Evolutionary conservation across 768 basidiomycete genomes (phyloP).

Genomic region (Sporobolomyces roseus): DNA sequence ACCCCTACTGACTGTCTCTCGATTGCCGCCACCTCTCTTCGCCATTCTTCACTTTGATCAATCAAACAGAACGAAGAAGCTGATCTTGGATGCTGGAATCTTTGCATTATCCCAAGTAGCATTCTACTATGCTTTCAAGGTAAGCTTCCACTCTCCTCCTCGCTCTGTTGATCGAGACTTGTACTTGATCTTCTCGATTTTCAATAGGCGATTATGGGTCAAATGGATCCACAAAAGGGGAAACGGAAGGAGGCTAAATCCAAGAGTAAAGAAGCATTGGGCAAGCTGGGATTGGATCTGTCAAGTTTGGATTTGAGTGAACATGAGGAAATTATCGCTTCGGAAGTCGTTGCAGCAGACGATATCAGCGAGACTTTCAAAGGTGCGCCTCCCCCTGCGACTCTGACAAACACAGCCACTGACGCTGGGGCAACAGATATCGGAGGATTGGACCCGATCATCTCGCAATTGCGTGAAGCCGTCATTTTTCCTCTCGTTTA

Average conservation of each 20-base stretch:
- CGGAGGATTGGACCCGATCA: constrained; percentile 86
- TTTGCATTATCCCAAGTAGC: constrained; percentile 46
- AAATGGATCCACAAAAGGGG: constrained; percentile 46
- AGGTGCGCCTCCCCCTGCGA: constrained; percentile 53
- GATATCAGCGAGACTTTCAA: constrained; percentile 73
- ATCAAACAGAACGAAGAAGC: constrained; percentile 24
- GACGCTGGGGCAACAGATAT: constrained; percentile 59
- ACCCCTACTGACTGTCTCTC: not conserved
- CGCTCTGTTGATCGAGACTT: not conserved
- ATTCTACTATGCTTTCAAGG: constrained; percentile 50
- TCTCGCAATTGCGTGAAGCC: constrained; percentile 84
- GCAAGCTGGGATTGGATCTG: constrained; percentile 46
- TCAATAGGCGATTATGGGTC: constrained; percentile 47
- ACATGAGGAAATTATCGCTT: constrained; percentile 87
- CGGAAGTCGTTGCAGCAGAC: constrained; percentile 87
- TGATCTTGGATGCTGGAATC: constrained; percentile 28
- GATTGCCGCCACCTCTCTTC: not conserved
- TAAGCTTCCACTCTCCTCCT: not conserved
- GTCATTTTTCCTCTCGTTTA: constrained; percentile 91
- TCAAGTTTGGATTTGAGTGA: constrained; percentile 68
- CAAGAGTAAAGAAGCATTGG: constrained; percentile 49
- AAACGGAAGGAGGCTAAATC: constrained; percentile 49
- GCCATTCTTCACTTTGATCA: not conserved
- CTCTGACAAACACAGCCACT: not conserved
- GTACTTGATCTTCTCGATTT: not conserved